These are phyloP conservation scores for Torulaspora delbrueckii DNA, from an alignment of 805 yeast genomes.

Conservation along the genomic window DNA sequence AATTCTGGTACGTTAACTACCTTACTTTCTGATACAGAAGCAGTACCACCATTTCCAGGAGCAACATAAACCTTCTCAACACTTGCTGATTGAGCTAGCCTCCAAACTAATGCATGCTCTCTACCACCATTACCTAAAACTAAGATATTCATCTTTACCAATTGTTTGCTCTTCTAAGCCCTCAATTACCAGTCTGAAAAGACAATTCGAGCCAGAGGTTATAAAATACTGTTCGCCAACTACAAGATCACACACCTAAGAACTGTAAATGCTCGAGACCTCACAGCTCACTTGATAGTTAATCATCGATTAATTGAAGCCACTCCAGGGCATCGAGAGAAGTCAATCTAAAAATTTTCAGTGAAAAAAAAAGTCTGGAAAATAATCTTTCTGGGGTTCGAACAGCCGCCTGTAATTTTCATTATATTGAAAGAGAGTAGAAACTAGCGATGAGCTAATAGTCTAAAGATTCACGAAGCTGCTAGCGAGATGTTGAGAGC, in stretches of 20 bases:
- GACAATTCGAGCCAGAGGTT: not conserved
- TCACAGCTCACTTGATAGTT: not conserved
- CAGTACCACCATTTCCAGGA: slow-evolving; percentile 96
- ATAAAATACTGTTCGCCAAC: not conserved
- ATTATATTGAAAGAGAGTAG: not conserved
- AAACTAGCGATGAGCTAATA: slow-evolving; percentile 1
- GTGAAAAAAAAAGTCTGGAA: not conserved
- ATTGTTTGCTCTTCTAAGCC: not conserved
- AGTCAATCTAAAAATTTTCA: slow-evolving; percentile 7
- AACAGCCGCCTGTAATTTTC: slow-evolving; percentile 2
- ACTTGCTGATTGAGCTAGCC: slow-evolving; percentile 67
- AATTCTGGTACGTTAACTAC: slow-evolving; percentile 63
- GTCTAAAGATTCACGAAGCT: not conserved
- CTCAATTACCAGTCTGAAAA: not conserved
- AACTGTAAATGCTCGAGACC: not conserved
- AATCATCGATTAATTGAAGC: slow-evolving; percentile 1
- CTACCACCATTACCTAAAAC: slow-evolving; percentile 98
- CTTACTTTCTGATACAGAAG: slow-evolving; percentile 43
- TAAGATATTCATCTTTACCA: slow-evolving; percentile 48
- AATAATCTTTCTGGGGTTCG: slow-evolving; percentile 1
- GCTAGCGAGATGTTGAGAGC: not conserved
- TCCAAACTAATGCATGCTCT: slow-evolving; percentile 96
- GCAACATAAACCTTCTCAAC: slow-evolving; percentile 80
- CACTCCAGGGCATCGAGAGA: slow-evolving; percentile 3
- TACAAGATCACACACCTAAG: not conserved